Conservation (phyloP, 2,329 filamentous ascomycete species). For the Colletotrichum spinosum region DNA sequence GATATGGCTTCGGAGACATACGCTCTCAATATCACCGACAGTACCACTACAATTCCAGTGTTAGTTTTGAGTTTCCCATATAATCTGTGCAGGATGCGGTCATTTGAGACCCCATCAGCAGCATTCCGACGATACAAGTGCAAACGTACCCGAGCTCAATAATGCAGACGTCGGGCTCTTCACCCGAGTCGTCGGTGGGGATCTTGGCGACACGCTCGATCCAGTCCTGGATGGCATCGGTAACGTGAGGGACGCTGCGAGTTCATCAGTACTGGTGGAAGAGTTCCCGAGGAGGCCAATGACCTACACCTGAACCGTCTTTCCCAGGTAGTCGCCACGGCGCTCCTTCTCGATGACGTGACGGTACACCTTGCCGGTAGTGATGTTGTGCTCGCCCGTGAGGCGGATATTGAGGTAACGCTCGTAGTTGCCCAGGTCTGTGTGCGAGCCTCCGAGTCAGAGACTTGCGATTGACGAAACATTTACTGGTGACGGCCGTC, state of each 20-base stretch:
- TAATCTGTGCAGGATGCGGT: background rate
- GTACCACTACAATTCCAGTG: constrained; percentile 40
- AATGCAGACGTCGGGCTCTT: constrained; percentile 92
- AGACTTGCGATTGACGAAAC: constrained; percentile 25
- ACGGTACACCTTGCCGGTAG: constrained; percentile 95
- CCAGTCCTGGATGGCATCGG: constrained; percentile 92
- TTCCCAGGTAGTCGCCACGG: constrained; percentile 82
- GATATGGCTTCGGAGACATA: background rate
- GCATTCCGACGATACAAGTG: background rate
- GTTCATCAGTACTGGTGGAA: background rate
- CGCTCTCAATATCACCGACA: constrained; percentile 81
- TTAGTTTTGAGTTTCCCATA: constrained; percentile 3
- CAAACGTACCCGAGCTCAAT: constrained; percentile 62
- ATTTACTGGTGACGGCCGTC: background rate
- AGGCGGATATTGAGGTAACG: constrained; percentile 84
- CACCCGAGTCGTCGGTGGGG: constrained; percentile 85
- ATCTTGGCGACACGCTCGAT: constrained; percentile 87
- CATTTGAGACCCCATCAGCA: too few relatives aligned
- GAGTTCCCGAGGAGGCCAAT: background rate
- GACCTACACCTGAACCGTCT: constrained; percentile 80
- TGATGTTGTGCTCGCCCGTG: constrained; percentile 92
- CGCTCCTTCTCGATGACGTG: constrained; percentile 82
- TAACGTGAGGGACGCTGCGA: constrained; percentile 83
- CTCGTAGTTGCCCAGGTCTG: constrained; percentile 69
- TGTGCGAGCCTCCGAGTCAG: constrained; percentile 30